A percentile compares a stretch with the other conserved stretches of the same genome.
phyloP scores from a whole-genome alignment of 768 basidiomycete species.

The Lentinus tigrinus region DNA sequence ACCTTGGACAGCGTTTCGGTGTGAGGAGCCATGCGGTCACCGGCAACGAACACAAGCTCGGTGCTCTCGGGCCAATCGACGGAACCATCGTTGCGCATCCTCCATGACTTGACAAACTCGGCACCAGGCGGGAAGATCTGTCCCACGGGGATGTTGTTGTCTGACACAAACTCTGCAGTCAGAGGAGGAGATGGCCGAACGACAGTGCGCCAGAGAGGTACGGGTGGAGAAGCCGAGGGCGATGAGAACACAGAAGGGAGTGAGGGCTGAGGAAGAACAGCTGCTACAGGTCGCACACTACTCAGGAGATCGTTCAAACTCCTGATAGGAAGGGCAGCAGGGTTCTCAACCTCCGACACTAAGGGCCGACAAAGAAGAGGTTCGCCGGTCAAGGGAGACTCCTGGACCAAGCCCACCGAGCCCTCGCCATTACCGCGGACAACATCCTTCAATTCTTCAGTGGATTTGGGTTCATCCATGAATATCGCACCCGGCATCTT shows the following conservation, averaged over 20 bases:
- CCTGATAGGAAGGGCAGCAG: not conserved
- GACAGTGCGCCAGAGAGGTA: not conserved
- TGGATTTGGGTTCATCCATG: constrained; percentile 1
- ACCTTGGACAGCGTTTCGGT: constrained; percentile 32
- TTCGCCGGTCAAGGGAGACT: constrained; percentile 26
- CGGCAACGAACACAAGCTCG: constrained; percentile 68
- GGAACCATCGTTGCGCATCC: constrained; percentile 63
- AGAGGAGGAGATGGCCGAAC: constrained; percentile 26
- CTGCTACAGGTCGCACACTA: constrained; percentile 1
- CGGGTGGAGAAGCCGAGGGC: not conserved
- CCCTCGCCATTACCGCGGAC: not conserved
- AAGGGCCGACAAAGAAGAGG: constrained; percentile 24
- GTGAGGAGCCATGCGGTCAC: constrained; percentile 53
- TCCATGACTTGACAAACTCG: constrained; percentile 85
- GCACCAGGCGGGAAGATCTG: constrained; percentile 80
- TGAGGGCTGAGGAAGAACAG: not conserved
- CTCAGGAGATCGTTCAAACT: constrained; percentile 10
- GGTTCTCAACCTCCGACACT: constrained; percentile 2
- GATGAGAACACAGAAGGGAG: no score
- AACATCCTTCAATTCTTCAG: not conserved
- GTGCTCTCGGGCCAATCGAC: constrained; percentile 69
- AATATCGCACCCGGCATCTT: constrained; percentile 23
- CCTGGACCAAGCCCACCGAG: constrained; percentile 2
- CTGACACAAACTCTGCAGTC: constrained; percentile 58
- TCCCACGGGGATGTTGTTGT: constrained; percentile 73